Evolutionary conservation across 176 grass and related monocot species (phyloP).

Genomic region (Zoysia pacifica): DNA sequence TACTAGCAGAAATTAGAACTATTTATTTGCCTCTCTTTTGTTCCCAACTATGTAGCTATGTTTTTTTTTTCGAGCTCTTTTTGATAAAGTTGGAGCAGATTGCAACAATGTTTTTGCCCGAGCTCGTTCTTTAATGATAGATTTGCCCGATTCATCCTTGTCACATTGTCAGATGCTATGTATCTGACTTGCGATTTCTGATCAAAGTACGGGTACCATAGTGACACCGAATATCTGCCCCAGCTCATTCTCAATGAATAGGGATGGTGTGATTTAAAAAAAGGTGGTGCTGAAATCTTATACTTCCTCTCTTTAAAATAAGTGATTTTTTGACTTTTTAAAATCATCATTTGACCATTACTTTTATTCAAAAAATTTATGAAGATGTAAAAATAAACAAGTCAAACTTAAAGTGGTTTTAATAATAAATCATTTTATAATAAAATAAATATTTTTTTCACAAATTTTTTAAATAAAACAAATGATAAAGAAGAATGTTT

Average conservation of each 20-base stretch:
- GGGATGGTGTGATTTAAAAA: constrained; percentile 8
- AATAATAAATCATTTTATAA: too few species aligned
- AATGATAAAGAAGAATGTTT: too few species aligned
- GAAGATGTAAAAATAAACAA: too few species aligned
- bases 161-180: not conserved
- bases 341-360: too few species aligned
- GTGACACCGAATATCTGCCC: not conserved
- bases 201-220: not conserved
- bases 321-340: too few species aligned
- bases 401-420: too few species aligned
- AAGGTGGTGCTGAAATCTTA: not conserved
- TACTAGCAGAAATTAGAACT: constrained; percentile 50
- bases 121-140: not conserved
- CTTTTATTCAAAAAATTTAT: too few species aligned
- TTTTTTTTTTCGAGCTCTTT: not conserved
- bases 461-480: too few species aligned
- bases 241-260: constrained; percentile 28
- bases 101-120: constrained; percentile 15
- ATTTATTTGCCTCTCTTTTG: constrained; percentile 25
- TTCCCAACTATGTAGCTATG: constrained; percentile 37
- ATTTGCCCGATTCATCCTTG: not conserved
- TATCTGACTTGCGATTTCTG: not conserved
- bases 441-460: too few species aligned
- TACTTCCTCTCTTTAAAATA: not conserved
- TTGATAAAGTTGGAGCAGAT: constrained; percentile 14